phyloP scores from a whole-genome alignment of 495 filamentous ascomycete species.

The Penicillium crystallinum region DNA sequence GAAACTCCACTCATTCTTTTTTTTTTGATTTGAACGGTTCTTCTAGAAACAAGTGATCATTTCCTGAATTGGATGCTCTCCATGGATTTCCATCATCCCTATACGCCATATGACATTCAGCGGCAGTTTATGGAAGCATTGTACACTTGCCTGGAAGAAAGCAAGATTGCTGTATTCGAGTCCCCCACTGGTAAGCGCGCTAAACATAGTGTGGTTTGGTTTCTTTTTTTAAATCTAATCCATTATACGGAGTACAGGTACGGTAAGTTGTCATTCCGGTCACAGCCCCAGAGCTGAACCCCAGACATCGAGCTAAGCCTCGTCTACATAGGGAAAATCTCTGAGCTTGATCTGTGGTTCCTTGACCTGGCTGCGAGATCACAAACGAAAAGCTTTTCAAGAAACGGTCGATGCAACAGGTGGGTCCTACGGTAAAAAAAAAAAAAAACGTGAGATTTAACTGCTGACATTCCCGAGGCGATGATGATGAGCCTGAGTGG shows the following conservation, averaged over 20 bases:
- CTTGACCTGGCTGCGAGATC: constrained; percentile 86
- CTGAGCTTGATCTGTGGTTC: constrained; percentile 90
- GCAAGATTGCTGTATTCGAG: constrained; percentile 84
- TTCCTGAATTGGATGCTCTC: constrained; percentile 5
- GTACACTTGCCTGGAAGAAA: constrained; percentile 74
- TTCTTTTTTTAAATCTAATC: background rate
- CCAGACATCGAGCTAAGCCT: constrained; percentile 6
- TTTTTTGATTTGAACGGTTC: background rate
- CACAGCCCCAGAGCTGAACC: constrained; percentile 1
- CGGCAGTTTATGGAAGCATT: constrained; percentile 82
- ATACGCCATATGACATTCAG: constrained; percentile 86
- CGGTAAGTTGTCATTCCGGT: constrained; percentile 29
- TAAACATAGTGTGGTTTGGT: background rate
- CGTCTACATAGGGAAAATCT: constrained; percentile 72
- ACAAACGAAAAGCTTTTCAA: constrained; percentile 66
- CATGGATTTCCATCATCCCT: constrained; percentile 86
- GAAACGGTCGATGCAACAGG: constrained; percentile 37
- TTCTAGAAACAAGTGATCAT: background rate
- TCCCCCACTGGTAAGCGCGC: constrained; percentile 69
- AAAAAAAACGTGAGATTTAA: background rate
- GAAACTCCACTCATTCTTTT: background rate
- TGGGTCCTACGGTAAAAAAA: constrained; percentile 13
- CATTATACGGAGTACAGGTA: constrained; percentile 29
- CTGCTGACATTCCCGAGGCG: constrained; percentile 27
- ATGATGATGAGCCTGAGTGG: constrained; percentile 82